phyloP scores from a whole-genome alignment of 805 yeast species.

The Pichia scutulata region DNA sequence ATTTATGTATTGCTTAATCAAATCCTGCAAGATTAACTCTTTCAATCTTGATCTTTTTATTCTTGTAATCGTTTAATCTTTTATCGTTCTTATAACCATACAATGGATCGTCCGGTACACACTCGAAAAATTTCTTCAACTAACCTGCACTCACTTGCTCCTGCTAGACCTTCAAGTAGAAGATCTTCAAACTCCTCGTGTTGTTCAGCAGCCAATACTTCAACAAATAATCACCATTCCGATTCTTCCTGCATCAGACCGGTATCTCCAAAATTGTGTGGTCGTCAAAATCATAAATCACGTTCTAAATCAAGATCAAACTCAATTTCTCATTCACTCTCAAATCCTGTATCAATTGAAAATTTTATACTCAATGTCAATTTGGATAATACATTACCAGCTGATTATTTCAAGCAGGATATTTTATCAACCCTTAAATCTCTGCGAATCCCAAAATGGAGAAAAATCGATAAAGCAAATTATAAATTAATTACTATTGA shows the following conservation, averaged over 20 bases:
- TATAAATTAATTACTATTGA: conserved; percentile 42
- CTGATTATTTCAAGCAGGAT: conserved; percentile 81
- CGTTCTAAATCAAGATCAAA: not conserved
- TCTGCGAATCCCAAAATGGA: conserved; percentile 75
- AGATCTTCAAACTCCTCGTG: not conserved
- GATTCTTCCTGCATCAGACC: not conserved
- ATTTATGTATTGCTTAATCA: no score
- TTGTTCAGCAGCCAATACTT: no score
- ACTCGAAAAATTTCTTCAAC: not conserved
- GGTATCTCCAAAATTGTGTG: not conserved
- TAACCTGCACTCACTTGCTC: not conserved
- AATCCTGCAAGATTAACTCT: no score
- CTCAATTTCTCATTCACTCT: not conserved
- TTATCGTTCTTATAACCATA: no score
- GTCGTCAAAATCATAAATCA: not conserved
- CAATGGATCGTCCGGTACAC: conserved; percentile 1
- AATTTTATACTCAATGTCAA: conserved; percentile 38
- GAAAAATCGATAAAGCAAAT: conserved; percentile 36
- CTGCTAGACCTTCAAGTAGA: not conserved
- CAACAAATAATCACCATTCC: not conserved
- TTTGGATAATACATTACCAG: conserved; percentile 71
- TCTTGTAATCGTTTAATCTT: no score
- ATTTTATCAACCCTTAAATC: conserved; percentile 55
- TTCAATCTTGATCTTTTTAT: no score
- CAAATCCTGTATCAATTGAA: not conserved